Base-by-base conservation (phyloP, 306 rosid species). In the Glycine soja region DNA sequence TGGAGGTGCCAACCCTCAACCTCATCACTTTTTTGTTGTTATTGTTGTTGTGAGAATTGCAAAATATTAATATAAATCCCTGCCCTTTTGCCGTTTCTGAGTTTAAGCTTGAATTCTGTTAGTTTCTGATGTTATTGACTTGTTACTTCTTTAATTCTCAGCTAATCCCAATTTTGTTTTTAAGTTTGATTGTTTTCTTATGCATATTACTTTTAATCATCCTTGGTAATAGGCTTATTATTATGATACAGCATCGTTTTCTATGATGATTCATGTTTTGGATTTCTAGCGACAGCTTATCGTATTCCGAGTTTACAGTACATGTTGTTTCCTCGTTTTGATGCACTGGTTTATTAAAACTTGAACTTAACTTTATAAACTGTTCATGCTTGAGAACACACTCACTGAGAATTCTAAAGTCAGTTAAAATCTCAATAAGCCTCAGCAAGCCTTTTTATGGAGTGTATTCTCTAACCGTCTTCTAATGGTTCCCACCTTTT, bases 1-100 rank as follows among this genome's bases (percentile, higher is more conserved):
- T 82, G 96, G 89, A 90, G 99, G 98, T 95, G 87, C 51, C 36
- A 57, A 47, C 30, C 52, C 18, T 48, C 14, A 62, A 48, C 82
- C 78, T 64, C 47, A 34, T 79, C n/a, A 36, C 76, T 71, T 65
- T 72, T 77, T 24, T 24, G 30, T 24, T 24, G 30, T 24, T 67
- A 38, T 65, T 68, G 5, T 57, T 24, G 3, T 30, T 18, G 6
- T 62, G 52, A 69, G 76, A 63, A 70, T 77, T 62, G 72, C 40
- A 40, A 77, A 65, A 70, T 62, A 42, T 6, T 42, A 42, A 51
- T 46, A 32, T 36, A 66, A 71, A 72, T 14, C 12, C 34, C 19
- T 59, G 58, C 54, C 65, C 16, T 38, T 66, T 62, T 42, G 54
- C 34, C 0, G n/a, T 65, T 63, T 48, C 19, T 69, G 13, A 46